phyloP scores from a whole-genome alignment of 176 grass and related monocot species.

The bread wheat (Triticum aestivum) region IWGSC_CS_RefSeq_v2.1 NC_057814.1:23132909-23133408 shows the following conservation, averaged over 20 bases:
- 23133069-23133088: background rate
- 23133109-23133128: background rate
- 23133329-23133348: background rate
- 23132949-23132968: background rate
- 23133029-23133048: background rate
- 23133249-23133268: slow-evolving; percentile 30
- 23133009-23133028: background rate
- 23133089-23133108: background rate
- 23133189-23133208: slow-evolving; percentile 43
- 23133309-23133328: slow-evolving; percentile 37
- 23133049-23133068: slow-evolving; percentile 1
- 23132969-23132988: background rate
- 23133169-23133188: slow-evolving; percentile 70
- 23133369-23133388: background rate
- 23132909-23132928: background rate
- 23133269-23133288: slow-evolving; percentile 34
- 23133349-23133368: slow-evolving; percentile 26
- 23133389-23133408: slow-evolving; percentile 73
- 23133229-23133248: slow-evolving; percentile 40
- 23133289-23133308: slow-evolving; percentile 47
- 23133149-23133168: background rate
- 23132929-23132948: background rate
- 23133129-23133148: background rate
- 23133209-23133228: slow-evolving; percentile 44
- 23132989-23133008: background rate